Conservation (phyloP, 257 asterid species). For the Plantago ovata region DNA sequence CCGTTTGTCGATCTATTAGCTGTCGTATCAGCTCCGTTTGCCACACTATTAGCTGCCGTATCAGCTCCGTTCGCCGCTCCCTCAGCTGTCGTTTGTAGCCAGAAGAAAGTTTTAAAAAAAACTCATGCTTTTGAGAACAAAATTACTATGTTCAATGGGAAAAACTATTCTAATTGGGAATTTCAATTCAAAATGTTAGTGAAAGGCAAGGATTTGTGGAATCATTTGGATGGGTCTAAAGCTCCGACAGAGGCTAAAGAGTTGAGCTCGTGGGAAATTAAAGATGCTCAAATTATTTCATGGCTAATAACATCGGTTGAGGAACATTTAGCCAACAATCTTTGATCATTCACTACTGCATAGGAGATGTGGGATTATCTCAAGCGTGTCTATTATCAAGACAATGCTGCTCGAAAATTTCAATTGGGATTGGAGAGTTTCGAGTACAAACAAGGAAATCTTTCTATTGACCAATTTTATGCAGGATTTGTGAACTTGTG, state of each 20-base stretch:
- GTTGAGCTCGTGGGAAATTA: not conserved
- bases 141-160: too few relatives aligned
- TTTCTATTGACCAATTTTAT: not conserved
- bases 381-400: not conserved
- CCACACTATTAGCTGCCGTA: too few relatives aligned
- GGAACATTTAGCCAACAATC: not conserved
- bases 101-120: too few relatives aligned
- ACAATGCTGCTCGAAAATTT: not conserved
- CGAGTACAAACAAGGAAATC: not conserved
- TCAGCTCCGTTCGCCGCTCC: too few relatives aligned
- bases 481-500: not conserved
- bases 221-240: not conserved
- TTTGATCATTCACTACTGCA: not conserved
- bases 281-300: not conserved
- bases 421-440: not conserved
- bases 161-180: too few relatives aligned
- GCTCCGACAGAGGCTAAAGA: not conserved
- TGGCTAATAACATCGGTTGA: not conserved
- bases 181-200: too few relatives aligned
- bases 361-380: not conserved
- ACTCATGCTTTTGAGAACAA: too few relatives aligned
- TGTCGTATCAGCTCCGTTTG: too few relatives aligned
- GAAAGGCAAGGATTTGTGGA: not conserved
- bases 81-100: too few relatives aligned
- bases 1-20: too few relatives aligned